Percentiles rank a stretch among this genome's conserved stretches.
Evolutionary conservation across 164 flowering plant species (phyloP).

Genomic region (Amborella trichopoda): DNA sequence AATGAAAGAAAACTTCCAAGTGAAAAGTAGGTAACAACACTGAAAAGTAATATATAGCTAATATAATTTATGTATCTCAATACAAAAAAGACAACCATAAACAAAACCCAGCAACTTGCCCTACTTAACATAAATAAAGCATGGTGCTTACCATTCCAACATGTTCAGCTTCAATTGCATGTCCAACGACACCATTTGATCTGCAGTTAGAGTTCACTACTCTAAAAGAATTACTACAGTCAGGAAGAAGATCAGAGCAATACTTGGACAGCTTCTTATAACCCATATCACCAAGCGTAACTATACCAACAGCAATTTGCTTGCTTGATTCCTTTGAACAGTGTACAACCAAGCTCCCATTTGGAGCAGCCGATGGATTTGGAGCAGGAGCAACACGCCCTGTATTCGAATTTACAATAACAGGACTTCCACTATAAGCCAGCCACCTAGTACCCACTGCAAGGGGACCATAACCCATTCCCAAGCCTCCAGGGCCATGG

Average conservation of each 20-base stretch:
- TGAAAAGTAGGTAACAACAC: too few species aligned
- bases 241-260: slow-evolving; percentile 64
- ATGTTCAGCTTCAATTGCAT: slow-evolving; percentile 37
- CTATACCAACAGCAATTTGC: slow-evolving; percentile 81
- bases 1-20: too few species aligned
- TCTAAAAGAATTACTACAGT: slow-evolving; percentile 25
- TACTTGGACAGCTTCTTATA: slow-evolving; percentile 64
- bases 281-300: slow-evolving; percentile 65
- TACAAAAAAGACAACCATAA: too few species aligned
- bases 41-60: too few species aligned
- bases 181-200: too few species aligned
- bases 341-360: slow-evolving; percentile 64
- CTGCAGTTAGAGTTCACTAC: slow-evolving; percentile 28
- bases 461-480: slow-evolving; percentile 61
- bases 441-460: slow-evolving; percentile 84
- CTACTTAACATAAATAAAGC: too few species aligned
- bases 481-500: slow-evolving; percentile 29
- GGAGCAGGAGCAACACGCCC: slow-evolving; percentile 61
- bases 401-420: slow-evolving; percentile 23
- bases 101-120: too few species aligned
- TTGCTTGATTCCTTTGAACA: slow-evolving; percentile 78
- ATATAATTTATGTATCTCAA: too few species aligned
- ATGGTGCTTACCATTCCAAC: slow-evolving; percentile 65
- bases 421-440: slow-evolving; percentile 70
- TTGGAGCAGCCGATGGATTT: slow-evolving; percentile 36